These are phyloP conservation scores for Craterostigma plantagineum DNA, from an alignment of 257 asterid genomes.

Conservation along the genomic window DNA sequence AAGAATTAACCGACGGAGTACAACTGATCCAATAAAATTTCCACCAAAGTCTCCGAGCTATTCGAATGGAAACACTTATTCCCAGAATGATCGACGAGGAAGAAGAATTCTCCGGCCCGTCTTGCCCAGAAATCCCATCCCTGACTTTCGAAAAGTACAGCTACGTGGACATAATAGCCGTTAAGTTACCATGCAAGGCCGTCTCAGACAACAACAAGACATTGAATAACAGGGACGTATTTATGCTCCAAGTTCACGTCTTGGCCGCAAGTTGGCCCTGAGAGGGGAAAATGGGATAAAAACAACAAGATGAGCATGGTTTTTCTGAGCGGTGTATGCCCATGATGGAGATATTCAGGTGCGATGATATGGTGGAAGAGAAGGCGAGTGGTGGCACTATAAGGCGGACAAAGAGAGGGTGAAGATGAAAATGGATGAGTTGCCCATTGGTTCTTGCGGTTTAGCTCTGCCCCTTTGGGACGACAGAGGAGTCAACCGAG, in stretches of 20 bases:
- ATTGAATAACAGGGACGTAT: constrained; percentile 31
- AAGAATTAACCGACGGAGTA: constrained; percentile 13
- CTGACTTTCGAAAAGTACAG: constrained; percentile 24
- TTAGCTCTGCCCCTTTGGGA: constrained; percentile 27
- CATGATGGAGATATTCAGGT: constrained; percentile 62
- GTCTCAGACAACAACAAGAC: constrained; percentile 2
- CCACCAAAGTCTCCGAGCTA: constrained; percentile 26
- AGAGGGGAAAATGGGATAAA: constrained; percentile 18
- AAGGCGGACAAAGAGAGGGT: constrained; percentile 28
- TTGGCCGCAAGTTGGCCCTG: constrained; percentile 49
- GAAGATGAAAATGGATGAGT: constrained; percentile 22
- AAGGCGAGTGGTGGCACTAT: constrained; percentile 27
- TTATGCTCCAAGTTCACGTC: constrained; percentile 60
- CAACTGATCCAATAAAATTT: constrained; percentile 16
- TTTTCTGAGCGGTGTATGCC: constrained; percentile 49
- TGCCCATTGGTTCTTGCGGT: constrained; percentile 72
- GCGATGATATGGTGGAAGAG: constrained; percentile 54
- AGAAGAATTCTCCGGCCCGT: neutral
- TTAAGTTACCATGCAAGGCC: constrained; percentile 25
- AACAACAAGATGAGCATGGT: constrained; percentile 13
- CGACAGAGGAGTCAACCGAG: constrained; percentile 12
- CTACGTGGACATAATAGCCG: constrained; percentile 39
- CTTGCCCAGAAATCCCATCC: constrained; percentile 51
- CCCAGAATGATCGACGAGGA: constrained; percentile 51
- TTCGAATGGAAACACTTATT: constrained; percentile 64